Evolutionary conservation across 768 basidiomycete species (phyloP), one percentile per base, ranked within the genome.

Genomic region (Tephrocybe rancida): DNA sequence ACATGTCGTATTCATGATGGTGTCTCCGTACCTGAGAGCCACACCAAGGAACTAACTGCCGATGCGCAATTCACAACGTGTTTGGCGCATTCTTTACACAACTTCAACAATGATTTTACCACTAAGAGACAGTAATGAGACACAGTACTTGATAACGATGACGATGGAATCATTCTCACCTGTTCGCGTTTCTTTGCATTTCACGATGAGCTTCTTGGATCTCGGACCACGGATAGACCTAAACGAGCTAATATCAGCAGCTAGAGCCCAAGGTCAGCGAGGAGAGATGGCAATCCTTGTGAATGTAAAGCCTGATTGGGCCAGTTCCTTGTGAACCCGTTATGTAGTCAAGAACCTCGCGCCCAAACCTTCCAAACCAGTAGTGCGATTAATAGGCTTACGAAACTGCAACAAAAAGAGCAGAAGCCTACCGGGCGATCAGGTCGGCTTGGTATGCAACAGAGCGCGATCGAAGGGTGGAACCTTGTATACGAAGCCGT

Each of bases 401-500:
- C 34, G 10, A 21, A 46, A 34, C 13, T 7, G 19, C 4, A 50
- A 43, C 3, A 30, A 39, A n/a, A 34, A 22, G 4, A 16, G 29
- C 4, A 27, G 16, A 46, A 22, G 62, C 75, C 44, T 56, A 85
- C 88, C 76, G 77, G 38, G 70, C 66, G 50, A 91, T 79, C 45
- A 96, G 75, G 19, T 88, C 80, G 3, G 81, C 77, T 69, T 97
- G 93, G 68, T 96, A 97, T 57, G 79, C 74, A n/a, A 76, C 62
- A 22, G 83, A 80, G 41, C 92, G 84, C 26, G 87, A 83, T 21
- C 94, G 85, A 26, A 97, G 73, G 1, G 93, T 96, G 19, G 92
- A 91, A 19, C 95, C 94, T 69, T 93, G 87, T 46, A 98, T 87
- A 22, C 86, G 85, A 46, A 97, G 82, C 16, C 94, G 85, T 73